Conservation (phyloP, 208 protist species). For the Hexamita inflata region DNA sequence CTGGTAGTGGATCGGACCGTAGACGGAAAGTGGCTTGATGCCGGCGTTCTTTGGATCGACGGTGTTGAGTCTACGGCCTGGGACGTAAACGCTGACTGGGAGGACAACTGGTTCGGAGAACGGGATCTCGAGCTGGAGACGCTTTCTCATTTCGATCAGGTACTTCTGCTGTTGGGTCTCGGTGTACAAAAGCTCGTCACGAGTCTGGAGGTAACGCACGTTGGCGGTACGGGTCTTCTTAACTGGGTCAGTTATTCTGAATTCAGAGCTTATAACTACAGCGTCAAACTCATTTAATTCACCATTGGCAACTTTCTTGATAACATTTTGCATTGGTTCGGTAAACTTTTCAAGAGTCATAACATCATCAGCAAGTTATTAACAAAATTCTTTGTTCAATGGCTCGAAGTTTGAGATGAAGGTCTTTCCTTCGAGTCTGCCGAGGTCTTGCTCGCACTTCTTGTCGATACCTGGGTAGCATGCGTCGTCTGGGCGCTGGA, state of each 20-base stretch:
- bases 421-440: background rate
- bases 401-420: slow-evolving; percentile 50
- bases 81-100: slow-evolving; percentile 34
- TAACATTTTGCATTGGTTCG: slow-evolving; percentile 32
- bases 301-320: background rate
- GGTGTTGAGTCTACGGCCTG: slow-evolving; percentile 41
- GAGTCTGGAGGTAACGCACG: slow-evolving; percentile 38
- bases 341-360: slow-evolving; percentile 43
- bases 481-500: slow-evolving; percentile 50
- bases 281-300: background rate
- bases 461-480: slow-evolving; percentile 40
- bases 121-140: slow-evolving; percentile 24
- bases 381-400: slow-evolving; percentile 6
- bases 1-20: slow-evolving; percentile 48
- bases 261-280: slow-evolving; percentile 24
- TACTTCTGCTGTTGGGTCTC: slow-evolving; percentile 21
- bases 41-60: background rate
- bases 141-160: slow-evolving; percentile 11
- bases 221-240: slow-evolving; percentile 30
- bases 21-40: slow-evolving; percentile 29
- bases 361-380: slow-evolving; percentile 11
- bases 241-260: slow-evolving; percentile 32
- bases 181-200: slow-evolving; percentile 20
- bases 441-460: slow-evolving; percentile 30
- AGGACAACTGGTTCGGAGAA: slow-evolving; percentile 23